These are phyloP conservation scores for Sugiyamaella castrensis DNA, from an alignment of 1,139 yeast genomes.

Conservation along the genomic window DNA sequence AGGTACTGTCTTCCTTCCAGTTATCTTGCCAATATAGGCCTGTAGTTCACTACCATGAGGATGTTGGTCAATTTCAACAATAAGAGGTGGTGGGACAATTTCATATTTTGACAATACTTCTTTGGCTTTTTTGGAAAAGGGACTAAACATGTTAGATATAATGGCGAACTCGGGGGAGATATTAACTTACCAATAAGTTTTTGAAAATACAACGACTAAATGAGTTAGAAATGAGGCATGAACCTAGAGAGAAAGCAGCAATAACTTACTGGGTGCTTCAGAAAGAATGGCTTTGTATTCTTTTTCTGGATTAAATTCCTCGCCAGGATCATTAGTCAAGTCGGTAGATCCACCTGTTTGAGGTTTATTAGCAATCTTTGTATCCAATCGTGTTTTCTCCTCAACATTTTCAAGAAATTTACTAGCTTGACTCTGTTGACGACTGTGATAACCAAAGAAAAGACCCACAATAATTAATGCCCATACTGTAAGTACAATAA, in stretches of 20 bases:
- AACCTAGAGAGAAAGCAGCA: not conserved
- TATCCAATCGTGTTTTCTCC: conserved; percentile 26
- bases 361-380: conserved; percentile 19
- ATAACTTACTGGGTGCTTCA: conserved; percentile 53
- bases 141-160: conserved; percentile 36
- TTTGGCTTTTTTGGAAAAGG: conserved; percentile 71
- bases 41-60: conserved; percentile 69
- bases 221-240: not conserved
- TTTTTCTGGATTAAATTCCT: conserved; percentile 54
- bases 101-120: conserved; percentile 60
- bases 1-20: conserved; percentile 93
- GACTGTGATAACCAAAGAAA: conserved; percentile 28
- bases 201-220: conserved; percentile 42
- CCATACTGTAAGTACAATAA: conserved; percentile 30
- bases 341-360: conserved; percentile 19
- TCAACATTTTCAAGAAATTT: conserved; percentile 26
- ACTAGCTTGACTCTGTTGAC: conserved; percentile 22
- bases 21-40: conserved; percentile 66
- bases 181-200: conserved; percentile 44
- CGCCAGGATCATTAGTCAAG: conserved; percentile 33
- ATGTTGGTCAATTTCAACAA: conserved; percentile 83
- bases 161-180: conserved; percentile 46
- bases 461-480: conserved; percentile 28
- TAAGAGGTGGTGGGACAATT: conserved; percentile 65
- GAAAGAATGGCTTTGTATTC: conserved; percentile 59